Conservation (phyloP, 2,329 filamentous ascomycete species). For the Zymoseptoria brevis region DNA sequence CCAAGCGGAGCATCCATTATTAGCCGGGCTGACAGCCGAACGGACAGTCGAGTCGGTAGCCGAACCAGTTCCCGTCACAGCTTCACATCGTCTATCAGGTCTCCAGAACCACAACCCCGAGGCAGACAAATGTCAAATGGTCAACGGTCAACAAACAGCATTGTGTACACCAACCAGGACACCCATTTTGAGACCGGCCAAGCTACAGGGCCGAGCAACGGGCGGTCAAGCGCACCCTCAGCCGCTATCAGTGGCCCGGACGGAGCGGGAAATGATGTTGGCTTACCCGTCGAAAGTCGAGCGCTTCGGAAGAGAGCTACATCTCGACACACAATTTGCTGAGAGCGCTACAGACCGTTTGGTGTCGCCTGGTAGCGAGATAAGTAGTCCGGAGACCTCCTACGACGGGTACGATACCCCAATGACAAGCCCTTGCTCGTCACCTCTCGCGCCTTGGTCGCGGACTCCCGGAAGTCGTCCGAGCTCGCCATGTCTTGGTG, state of each 20-base stretch:
- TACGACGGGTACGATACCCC: constrained; percentile 12
- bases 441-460: constrained; percentile 4
- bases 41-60: neutral
- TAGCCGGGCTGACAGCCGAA: neutral
- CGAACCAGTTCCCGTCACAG: neutral
- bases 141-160: neutral
- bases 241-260: neutral
- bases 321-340: constrained; percentile 4
- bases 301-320: neutral
- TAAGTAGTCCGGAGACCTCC: neutral
- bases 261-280: neutral
- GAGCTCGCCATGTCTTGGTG: neutral
- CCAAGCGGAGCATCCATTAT: neutral
- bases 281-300: neutral
- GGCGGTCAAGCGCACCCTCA: neutral
- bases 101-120: neutral
- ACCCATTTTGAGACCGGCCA: neutral
- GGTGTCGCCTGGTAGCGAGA: neutral
- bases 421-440: constrained; percentile 12
- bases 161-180: neutral
- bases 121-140: neutral
- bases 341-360: neutral
- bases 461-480: neutral
- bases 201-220: neutral
- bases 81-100: neutral